Evolutionary conservation across 1,139 yeast genomes (phyloP).

Genomic region (Hyphopichia khmerensis): DNA sequence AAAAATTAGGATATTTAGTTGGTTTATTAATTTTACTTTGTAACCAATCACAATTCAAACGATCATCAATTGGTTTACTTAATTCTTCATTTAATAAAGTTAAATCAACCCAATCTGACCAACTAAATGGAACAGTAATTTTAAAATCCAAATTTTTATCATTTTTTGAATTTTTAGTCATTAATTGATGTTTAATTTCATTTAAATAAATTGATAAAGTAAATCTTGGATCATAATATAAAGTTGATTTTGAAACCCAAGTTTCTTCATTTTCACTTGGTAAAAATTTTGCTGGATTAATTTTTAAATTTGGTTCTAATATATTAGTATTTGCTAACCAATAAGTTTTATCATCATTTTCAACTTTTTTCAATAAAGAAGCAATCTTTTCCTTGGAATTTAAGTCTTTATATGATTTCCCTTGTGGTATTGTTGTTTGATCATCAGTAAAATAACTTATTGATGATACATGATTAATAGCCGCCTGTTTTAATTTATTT

Average conservation of each 20-base stretch:
- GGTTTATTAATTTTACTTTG: conserved; percentile 23
- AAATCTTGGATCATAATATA: conserved; percentile 26
- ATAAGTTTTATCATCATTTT: conserved; percentile 19
- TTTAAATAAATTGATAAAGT: conserved; percentile 23
- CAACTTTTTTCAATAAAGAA: conserved; percentile 20
- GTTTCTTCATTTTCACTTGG: conserved; percentile 10
- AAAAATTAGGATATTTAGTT: conserved; percentile 22
- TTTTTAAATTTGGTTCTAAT: conserved; percentile 18
- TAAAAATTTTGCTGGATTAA: conserved; percentile 21
- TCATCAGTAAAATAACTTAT: conserved; percentile 23
- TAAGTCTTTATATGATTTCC: conserved; percentile 16
- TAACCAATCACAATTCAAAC: conserved; percentile 21
- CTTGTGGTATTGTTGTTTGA: conserved; percentile 14
- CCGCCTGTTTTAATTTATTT: conserved; percentile 18
- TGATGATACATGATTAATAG: conserved; percentile 17
- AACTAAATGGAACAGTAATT: conserved; percentile 20
- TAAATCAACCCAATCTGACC: conserved; percentile 35
- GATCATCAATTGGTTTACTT: conserved; percentile 9
- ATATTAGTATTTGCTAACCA: conserved; percentile 29
- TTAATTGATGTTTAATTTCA: conserved; percentile 16
- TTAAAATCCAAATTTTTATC: conserved; percentile 8
- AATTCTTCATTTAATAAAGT: conserved; percentile 17
- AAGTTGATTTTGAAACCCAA: conserved; percentile 14
- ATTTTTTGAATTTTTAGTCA: conserved; percentile 16
- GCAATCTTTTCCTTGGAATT: conserved; percentile 22